Conservation (phyloP, 75 land plant species). For the Larix kaempferi region DNA sequence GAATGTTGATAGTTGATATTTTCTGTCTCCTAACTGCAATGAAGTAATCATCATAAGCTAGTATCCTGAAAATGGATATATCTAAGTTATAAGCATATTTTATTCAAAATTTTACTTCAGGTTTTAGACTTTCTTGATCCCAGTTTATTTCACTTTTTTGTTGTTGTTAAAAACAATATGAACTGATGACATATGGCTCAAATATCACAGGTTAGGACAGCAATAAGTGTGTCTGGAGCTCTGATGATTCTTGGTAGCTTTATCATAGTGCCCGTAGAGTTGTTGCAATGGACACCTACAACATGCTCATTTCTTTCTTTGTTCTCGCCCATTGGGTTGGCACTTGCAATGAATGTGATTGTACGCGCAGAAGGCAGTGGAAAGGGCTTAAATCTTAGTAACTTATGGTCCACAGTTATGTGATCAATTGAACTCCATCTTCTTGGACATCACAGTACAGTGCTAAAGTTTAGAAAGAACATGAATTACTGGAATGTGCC, state of each 20-base stretch:
- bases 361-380: slow-evolving; percentile 34
- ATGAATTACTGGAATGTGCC: background rate
- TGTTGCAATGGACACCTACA: slow-evolving; percentile 18
- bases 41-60: background rate
- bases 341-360: slow-evolving; percentile 27
- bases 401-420: slow-evolving; percentile 38
- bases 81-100: background rate
- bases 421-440: background rate
- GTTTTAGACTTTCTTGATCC: background rate
- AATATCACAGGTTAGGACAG: slow-evolving; percentile 21
- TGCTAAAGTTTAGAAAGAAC: background rate
- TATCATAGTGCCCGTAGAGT: slow-evolving; percentile 27
- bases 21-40: background rate
- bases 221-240: slow-evolving; percentile 24
- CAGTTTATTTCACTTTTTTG: background rate
- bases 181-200: background rate
- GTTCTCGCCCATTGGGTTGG: slow-evolving; percentile 28
- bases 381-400: slow-evolving; percentile 16
- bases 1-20: background rate
- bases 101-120: background rate
- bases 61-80: background rate
- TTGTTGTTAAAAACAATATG: background rate
- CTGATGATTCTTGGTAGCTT: slow-evolving; percentile 29
- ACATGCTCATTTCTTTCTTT: slow-evolving; percentile 20
- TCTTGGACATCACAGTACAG: background rate